Conservation (phyloP, 495 filamentous ascomycete genomes). For the Sordaria brevicollis region DNA sequence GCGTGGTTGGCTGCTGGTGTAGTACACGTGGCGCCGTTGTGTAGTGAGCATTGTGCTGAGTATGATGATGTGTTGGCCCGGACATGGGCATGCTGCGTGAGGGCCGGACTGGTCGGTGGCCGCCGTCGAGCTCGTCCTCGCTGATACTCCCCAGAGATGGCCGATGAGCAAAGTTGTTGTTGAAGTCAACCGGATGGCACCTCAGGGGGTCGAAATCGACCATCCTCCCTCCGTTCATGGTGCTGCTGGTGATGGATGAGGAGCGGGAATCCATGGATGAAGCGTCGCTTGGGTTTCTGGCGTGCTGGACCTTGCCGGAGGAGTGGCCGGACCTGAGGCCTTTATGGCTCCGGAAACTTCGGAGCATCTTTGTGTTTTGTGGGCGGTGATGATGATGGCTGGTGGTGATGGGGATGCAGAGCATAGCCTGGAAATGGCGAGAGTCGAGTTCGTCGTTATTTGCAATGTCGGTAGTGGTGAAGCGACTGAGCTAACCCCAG, state of each 20-base stretch:
- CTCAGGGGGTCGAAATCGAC: constrained; percentile 27
- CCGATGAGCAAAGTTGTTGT: neutral
- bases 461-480: neutral
- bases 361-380: constrained; percentile 15
- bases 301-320: constrained; percentile 9
- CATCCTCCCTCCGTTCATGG: too few relatives aligned
- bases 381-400: constrained; percentile 6
- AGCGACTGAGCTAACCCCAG: neutral
- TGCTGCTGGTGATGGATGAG: constrained; percentile 16
- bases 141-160: neutral
- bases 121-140: constrained; percentile 4
- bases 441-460: neutral
- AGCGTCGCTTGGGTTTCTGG: constrained; percentile 14
- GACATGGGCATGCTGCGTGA: constrained; percentile 6
- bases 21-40: constrained; percentile 1
- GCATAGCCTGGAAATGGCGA: constrained; percentile 9
- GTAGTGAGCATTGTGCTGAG: neutral
- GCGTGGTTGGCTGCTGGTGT: neutral
- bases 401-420: constrained; percentile 8
- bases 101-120: constrained; percentile 14
- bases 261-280: constrained; percentile 16
- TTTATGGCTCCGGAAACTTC: constrained; percentile 24
- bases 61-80: neutral
- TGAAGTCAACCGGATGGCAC: constrained; percentile 17
- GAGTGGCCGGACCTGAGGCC: constrained; percentile 5